Evolutionary conservation across 2,329 filamentous ascomycete species (phyloP), one percentile per base, ranked within the genome.

Genomic region (Microdochium bolleyi): DNA sequence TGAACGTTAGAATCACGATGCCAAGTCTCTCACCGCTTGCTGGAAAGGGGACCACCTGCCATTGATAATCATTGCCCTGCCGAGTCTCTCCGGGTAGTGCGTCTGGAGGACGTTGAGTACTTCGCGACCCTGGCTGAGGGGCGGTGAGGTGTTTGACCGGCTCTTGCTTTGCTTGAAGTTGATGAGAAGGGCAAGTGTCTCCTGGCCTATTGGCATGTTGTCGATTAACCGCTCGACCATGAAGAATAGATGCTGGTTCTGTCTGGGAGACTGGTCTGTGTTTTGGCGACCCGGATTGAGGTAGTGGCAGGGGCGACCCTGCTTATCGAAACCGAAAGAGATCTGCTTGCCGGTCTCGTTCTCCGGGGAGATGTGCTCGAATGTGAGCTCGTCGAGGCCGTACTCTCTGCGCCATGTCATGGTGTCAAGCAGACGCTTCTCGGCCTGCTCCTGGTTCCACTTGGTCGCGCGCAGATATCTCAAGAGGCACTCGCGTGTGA

Each of bases 301-400:
- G 71, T 96, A 96, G 63, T 94, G 83, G 68, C 92, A 96, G 2
- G 92, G 90, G n/a, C 92, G 79, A 50, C 80, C 87, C 55, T 89
- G 76, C 54, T 86, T 88, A 73, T 99, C 94, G 70, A 84, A 99
- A 44, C 94, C 94, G 21, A 94, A 70, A 54, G 95, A 78, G 54
- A 96, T 79, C 70, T 97, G 92, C 76, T 99, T 99, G 60, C 94
- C 94, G 10, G 92, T 97, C 73, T 92, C 91, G 69, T 96, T 95
- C 75, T 99, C 94, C 13, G 88, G 84, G 1, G 88, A 90, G 63
- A 97, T 92, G 71, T 95, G 88, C 9, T 96, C 92, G 10, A 87
- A 77, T 0, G 89, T 92, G 64, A 91, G 81, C 51, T 80, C 84
- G 55, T 88, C 82, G 53, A 95, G 77, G 49, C 90, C 91, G 64